Conservation (phyloP, 2,329 filamentous ascomycete genomes). For the Dothideomycetes sp. region DNA sequence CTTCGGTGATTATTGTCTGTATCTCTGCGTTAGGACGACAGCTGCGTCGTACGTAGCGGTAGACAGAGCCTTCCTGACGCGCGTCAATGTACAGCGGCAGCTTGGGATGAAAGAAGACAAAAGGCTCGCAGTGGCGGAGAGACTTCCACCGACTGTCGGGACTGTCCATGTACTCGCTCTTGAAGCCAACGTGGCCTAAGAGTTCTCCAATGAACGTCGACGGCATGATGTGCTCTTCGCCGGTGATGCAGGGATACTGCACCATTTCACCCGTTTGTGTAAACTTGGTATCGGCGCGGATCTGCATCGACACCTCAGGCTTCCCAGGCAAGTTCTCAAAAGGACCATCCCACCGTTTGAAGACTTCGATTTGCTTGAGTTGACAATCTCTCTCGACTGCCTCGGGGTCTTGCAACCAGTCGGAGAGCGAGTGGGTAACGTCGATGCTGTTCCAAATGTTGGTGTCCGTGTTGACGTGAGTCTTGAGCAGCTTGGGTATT, state of each 20-base stretch:
- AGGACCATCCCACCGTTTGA: constrained; percentile 47
- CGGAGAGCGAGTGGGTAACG: constrained; percentile 62
- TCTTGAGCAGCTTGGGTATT: constrained; percentile 28
- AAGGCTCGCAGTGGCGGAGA: constrained; percentile 39
- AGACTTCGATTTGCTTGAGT: constrained; percentile 53
- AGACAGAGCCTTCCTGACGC: constrained; percentile 69
- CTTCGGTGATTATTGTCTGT: constrained; percentile 72
- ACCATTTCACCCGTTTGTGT: constrained; percentile 47
- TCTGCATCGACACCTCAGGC: constrained; percentile 41
- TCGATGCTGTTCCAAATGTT: constrained; percentile 70
- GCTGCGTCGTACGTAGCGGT: constrained; percentile 84
- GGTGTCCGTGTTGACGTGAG: constrained; percentile 45
- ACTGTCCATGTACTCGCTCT: constrained; percentile 35
- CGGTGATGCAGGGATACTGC: constrained; percentile 59
- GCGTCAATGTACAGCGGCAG: constrained; percentile 92
- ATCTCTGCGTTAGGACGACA: constrained; percentile 83
- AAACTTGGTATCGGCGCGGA: constrained; percentile 37
- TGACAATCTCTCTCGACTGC: constrained; percentile 58
- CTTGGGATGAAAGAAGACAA: constrained; percentile 61
- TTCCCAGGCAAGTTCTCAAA: constrained; percentile 44
- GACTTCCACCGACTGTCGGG: constrained; percentile 35
- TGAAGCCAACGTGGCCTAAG: constrained; percentile 44
- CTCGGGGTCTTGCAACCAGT: constrained; percentile 67
- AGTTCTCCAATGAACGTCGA: constrained; percentile 58
- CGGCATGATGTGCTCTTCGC: constrained; percentile 38